Base-by-base conservation (phyloP, 2,329 filamentous ascomycete genomes). In the Aspergillaceae sp. region DNA sequence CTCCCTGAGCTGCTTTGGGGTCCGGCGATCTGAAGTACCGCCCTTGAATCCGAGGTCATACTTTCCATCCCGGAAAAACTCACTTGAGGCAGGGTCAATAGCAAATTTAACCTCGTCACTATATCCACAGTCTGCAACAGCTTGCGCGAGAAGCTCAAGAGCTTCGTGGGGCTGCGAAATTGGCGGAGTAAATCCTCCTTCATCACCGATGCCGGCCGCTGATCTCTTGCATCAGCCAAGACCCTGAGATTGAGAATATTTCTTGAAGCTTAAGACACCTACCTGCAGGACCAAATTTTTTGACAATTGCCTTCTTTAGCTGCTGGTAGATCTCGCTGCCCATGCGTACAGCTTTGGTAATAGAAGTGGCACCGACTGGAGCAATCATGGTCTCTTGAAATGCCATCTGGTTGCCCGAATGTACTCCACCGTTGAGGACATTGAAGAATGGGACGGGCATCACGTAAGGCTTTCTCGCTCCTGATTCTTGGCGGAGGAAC, bases 371-470 rank as follows among this genome's bases (percentile, higher is more conserved):
- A 3, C 45, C 47, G 9, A 52, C 47, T 4, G 49, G 49, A 40
- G 50, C 45, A 29, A 53, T 50, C 47, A 51, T 53, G 8, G 42
- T 41, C 33, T 52, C 49, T 63, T 80, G 77, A 67, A 80, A 79
- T 40, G 76, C 75, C 58, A 79, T 65, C 3, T 50, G 48, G 42
- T 67, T 67, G 9, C 64, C 64, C 1, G 63, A 65, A 48, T 67
- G 65, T 19, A 60, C 58, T 6, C 65, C 65, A 56, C 77, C 77
- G 63, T 80, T 80, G 44, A 80, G 68, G 43, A 79, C 75, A 62
- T 79, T 79, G 69, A 74, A 72, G 63, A 75, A 80, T 29, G 77
- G 77, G 40, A 79, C 76, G 36, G 76, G 77, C 40, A 80, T 66
- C 38, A 79, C 68, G 34, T 35, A 35, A 35, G 10, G 59, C 64